Evolutionary conservation across 805 yeast genomes (phyloP).

Genomic region (Monosporozyma siamensis): DNA sequence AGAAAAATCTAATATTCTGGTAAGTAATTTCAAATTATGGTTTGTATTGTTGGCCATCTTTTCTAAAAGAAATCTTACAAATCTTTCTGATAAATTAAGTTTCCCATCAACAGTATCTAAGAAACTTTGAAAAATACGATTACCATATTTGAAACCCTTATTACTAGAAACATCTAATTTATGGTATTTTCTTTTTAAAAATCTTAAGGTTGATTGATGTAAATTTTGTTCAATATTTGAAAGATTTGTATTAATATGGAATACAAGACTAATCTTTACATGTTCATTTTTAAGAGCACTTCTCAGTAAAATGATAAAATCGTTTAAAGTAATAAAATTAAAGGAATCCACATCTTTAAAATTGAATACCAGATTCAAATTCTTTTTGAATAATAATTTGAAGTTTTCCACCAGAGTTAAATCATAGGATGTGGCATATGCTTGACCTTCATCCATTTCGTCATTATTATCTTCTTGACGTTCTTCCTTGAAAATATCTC

Average conservation of each 20-base stretch:
- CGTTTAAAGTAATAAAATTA: slow-evolving; percentile 21
- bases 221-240: slow-evolving; percentile 29
- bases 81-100: slow-evolving; percentile 24
- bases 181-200: slow-evolving; percentile 21
- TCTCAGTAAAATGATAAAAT: slow-evolving; percentile 21
- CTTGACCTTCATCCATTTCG: slow-evolving; percentile 5
- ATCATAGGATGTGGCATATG: slow-evolving; percentile 23
- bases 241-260: slow-evolving; percentile 27
- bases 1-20: slow-evolving; percentile 27
- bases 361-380: slow-evolving; percentile 24
- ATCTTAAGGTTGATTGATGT: slow-evolving; percentile 25
- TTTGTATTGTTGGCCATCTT: slow-evolving; percentile 29
- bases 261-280: slow-evolving; percentile 22
- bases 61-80: slow-evolving; percentile 23
- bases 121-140: slow-evolving; percentile 27
- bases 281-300: slow-evolving; percentile 22
- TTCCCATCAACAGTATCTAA: slow-evolving; percentile 30
- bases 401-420: slow-evolving; percentile 27
- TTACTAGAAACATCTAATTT: slow-evolving; percentile 27
- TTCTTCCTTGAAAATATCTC: slow-evolving; percentile 3
- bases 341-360: slow-evolving; percentile 30
- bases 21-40: slow-evolving; percentile 25
- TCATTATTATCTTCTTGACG: slow-evolving; percentile 2
- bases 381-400: slow-evolving; percentile 18
- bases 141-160: slow-evolving; percentile 27